Percentiles rank a stretch among this genome's conserved stretches.
Conservation (phyloP, 2,329 filamentous ascomycete species). For the Lecanicillium sp. region DNA sequence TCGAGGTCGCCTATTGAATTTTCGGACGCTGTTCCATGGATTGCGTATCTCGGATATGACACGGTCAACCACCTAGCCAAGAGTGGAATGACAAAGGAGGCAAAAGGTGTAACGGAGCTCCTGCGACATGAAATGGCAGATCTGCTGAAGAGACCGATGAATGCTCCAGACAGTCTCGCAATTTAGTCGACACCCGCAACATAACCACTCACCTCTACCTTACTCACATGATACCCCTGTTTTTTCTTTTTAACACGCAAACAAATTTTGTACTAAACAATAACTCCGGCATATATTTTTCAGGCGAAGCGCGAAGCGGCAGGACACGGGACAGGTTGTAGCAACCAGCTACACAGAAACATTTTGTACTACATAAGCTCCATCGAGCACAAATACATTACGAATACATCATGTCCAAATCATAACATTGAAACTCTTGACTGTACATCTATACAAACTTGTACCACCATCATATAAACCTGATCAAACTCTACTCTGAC, state of each 20-base stretch:
- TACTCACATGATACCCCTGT: no score
- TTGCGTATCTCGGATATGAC: constrained; percentile 35
- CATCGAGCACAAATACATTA: neutral
- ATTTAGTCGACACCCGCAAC: no score
- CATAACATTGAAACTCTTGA: neutral
- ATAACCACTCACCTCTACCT: no score
- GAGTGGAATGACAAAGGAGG: constrained; percentile 30
- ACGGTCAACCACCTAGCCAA: constrained; percentile 36
- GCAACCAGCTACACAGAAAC: neutral
- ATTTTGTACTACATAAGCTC: neutral
- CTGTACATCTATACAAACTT: constrained; percentile 1
- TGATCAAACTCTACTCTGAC: constrained; percentile 25
- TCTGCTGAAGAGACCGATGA: constrained; percentile 18
- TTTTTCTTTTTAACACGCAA: no score
- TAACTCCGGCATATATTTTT: no score
- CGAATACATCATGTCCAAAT: neutral
- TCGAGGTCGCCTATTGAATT: constrained; percentile 1
- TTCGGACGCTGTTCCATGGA: constrained; percentile 22
- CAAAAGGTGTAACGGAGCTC: constrained; percentile 29
- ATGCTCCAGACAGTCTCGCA: no score
- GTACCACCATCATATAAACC: no score
- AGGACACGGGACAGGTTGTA: no score
- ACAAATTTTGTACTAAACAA: no score
- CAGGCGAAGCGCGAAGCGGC: no score
- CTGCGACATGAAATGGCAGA: constrained; percentile 27